Base-by-base conservation (phyloP, 2,329 filamentous ascomycete species). In the Ascochyta viciae-villosae region DNA sequence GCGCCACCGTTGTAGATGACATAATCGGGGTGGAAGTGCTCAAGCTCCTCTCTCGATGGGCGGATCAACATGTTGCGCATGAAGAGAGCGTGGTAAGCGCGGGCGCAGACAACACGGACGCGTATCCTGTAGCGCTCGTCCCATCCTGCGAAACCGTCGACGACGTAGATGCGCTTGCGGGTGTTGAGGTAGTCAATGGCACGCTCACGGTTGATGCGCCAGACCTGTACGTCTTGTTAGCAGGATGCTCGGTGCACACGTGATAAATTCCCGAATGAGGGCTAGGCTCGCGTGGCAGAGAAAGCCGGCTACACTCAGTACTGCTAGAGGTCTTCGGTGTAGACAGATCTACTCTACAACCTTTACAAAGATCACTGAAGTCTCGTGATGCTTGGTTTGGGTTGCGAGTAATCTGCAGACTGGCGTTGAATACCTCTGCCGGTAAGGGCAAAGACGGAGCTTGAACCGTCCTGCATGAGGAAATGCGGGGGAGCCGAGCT, bases 1-100 rank as follows among this genome's bases (percentile, higher is more conserved):
- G 91, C 91, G 68, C 95, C 95, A 62, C 93, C 95, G 78, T 99
- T 99, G 89, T 99, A 99, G 83, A 99, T 98, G 73, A 94, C 94
- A 84, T 99, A 99, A 84, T 99, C 94, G 71, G 95, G 95, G 80
- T 96, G 91, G 87, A 99, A 99, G 81, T 92, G 87, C 83, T 96
- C 90, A 51, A 99, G 89, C 84, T 99, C 93, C 81, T 96, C 91
- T 62, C 86, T 87, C 49, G 88, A 84, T 62, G 95, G 95, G 70
- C 95, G 90, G 83, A 99, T 99, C 76, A 99, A 90, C 95, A 99
- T 99, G 86, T 99, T 99, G 76, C 93, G 91, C 95, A 99, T 99
- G 88, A 99, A 99, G 65, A 99, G 87, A 61, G 95, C 95, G 86
- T 99, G 95, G 86, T 99, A 99, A 80, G 95, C 95, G 77, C 95